A percentile compares a stretch with the other conserved stretches of the same genome.
phyloP scores from a whole-genome alignment of 257 asterid genomes.

The Solanum neorickii region DNA sequence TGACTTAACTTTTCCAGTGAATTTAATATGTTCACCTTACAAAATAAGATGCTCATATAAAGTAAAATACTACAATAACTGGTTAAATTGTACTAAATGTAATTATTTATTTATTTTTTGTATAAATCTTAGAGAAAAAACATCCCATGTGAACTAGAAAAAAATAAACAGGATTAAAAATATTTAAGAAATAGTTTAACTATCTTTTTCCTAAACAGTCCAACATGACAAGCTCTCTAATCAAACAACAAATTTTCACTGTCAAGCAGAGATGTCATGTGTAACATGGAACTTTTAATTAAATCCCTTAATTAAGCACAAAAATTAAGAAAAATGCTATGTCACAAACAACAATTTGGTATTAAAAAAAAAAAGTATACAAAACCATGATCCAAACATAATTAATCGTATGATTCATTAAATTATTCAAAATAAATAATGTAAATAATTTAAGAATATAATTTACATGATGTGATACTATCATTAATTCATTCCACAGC shows the following conservation, averaged over 20 bases:
- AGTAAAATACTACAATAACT: background rate
- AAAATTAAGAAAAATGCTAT: background rate
- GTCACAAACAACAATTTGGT: background rate
- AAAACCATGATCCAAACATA: constrained; percentile 5
- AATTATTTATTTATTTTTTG: background rate
- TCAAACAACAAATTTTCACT: background rate
- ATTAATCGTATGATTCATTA: constrained; percentile 3
- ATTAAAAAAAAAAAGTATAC: background rate
- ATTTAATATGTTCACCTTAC: background rate
- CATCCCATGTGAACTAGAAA: background rate
- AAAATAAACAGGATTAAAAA: background rate
- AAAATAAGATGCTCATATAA: background rate
- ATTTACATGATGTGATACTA: background rate
- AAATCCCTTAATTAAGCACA: background rate
- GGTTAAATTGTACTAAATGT: background rate
- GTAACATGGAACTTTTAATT: background rate
- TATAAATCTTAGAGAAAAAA: background rate
- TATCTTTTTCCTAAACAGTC: background rate
- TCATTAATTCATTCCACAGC: background rate
- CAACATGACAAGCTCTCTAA: background rate
- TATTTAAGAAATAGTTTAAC: background rate
- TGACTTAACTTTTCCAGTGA: background rate
- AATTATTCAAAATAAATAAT: background rate
- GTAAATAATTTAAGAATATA: background rate
- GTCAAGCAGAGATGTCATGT: background rate